A percentile compares a stretch with the other conserved stretches of the same genome.
Evolutionary conservation across 1,284 basidiomycete genomes (phyloP).

Genomic region (Naganishia albida): DNA sequence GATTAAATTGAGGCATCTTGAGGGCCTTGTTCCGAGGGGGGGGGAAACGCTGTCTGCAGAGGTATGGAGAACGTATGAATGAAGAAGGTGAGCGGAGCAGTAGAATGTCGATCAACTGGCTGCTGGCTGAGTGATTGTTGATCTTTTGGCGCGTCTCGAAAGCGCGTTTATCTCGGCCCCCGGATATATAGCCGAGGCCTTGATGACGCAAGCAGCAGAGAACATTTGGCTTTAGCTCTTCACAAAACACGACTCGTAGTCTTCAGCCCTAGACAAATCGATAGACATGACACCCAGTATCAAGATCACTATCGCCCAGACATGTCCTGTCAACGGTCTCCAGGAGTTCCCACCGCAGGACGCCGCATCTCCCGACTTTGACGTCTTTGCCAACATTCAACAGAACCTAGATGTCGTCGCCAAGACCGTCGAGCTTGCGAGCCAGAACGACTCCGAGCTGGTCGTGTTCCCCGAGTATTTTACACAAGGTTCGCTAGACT

Average conservation of each 20-base stretch:
- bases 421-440: conserved; percentile 39
- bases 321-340: conserved; percentile 40
- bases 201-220: not conserved
- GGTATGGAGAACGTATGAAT: not conserved
- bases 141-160: conserved; percentile 4
- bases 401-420: conserved; percentile 39
- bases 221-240: too few relatives aligned
- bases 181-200: not conserved
- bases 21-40: not conserved
- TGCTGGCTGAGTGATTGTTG: conserved; percentile 3
- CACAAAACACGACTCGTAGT: too few relatives aligned
- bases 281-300: not conserved
- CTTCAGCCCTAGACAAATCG: not conserved
- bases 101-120: conserved; percentile 17
- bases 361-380: conserved; percentile 31
- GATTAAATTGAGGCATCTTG: conserved; percentile 61
- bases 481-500: conserved; percentile 50
- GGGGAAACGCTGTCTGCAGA: not conserved
- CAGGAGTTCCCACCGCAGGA: conserved; percentile 31
- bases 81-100: not conserved
- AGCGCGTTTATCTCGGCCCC: not conserved
- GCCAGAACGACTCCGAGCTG: conserved; percentile 41
- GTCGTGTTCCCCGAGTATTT: conserved; percentile 54
- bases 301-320: conserved; percentile 49
- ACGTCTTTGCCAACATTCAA: conserved; percentile 26